A percentile compares a stretch with the other conserved stretches of the same genome.
phyloP scores from a whole-genome alignment of 306 rosid genomes.

The Medicago ruthenica region DNA sequence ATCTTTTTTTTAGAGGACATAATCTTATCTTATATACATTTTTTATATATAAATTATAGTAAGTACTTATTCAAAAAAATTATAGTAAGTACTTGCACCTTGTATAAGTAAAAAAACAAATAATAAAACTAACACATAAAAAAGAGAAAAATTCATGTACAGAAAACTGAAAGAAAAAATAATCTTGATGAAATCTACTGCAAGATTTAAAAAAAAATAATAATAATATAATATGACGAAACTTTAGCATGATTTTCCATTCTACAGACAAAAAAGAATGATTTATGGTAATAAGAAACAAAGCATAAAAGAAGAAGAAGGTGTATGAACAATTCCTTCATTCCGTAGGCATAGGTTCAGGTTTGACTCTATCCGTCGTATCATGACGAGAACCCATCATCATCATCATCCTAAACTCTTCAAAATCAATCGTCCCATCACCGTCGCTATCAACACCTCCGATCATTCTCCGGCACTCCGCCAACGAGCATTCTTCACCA shows the following conservation, averaged over 20 bases:
- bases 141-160: background rate
- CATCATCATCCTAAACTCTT: constrained; percentile 89
- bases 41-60: too few species aligned
- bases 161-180: too few species aligned
- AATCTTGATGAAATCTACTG: too few species aligned
- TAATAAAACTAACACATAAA: background rate
- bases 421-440: constrained; percentile 80
- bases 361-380: constrained; percentile 47
- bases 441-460: constrained; percentile 77
- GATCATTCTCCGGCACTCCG: constrained; percentile 83
- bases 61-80: too few species aligned
- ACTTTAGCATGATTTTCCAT: background rate
- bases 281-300: background rate
- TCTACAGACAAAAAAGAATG: background rate
- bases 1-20: too few species aligned
- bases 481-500: constrained; percentile 68
- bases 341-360: constrained; percentile 14
- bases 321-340: too few species aligned
- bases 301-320: background rate
- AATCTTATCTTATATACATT: too few species aligned
- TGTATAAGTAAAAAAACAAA: too few species aligned
- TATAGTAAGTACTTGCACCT: too few species aligned
- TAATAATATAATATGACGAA: background rate
- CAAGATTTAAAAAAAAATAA: background rate
- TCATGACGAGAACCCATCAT: constrained; percentile 73